Evolutionary conservation across 1,284 basidiomycete genomes (phyloP).

Genomic region (Lentinus polychrous): DNA sequence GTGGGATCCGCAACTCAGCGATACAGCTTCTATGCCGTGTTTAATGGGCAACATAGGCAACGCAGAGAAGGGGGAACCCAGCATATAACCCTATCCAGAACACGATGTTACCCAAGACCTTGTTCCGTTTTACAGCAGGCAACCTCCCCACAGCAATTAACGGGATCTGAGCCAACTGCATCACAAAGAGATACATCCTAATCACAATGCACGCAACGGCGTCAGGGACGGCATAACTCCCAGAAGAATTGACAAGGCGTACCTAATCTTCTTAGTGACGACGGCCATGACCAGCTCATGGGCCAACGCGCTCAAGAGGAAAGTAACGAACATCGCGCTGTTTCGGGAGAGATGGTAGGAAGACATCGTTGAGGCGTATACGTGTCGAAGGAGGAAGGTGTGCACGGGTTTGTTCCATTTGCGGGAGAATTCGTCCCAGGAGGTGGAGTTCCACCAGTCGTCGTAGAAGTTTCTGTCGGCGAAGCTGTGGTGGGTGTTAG

Average conservation of each 20-base stretch:
- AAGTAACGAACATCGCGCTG: slow-evolving; percentile 87
- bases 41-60: slow-evolving; percentile 73
- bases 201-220: slow-evolving; percentile 15
- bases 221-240: neutral
- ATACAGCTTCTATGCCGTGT: no score
- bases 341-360: slow-evolving; percentile 70
- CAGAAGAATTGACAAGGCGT: slow-evolving; percentile 48
- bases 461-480: slow-evolving; percentile 96
- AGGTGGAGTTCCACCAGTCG: slow-evolving; percentile 98
- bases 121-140: slow-evolving; percentile 73
- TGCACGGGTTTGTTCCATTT: slow-evolving; percentile 96
- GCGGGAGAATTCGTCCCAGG: slow-evolving; percentile 94
- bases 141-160: slow-evolving; percentile 80
- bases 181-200: slow-evolving; percentile 3
- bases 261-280: slow-evolving; percentile 88
- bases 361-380: slow-evolving; percentile 84
- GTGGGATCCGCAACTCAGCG: no score
- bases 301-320: slow-evolving; percentile 80
- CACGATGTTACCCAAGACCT: slow-evolving; percentile 73
- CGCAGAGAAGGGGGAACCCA: slow-evolving; percentile 90
- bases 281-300: slow-evolving; percentile 97
- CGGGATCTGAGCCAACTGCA: slow-evolving; percentile 86
- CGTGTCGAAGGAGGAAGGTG: slow-evolving; percentile 89
- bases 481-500: no score
- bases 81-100: slow-evolving; percentile 92